A percentile compares a stretch with the other conserved stretches of the same genome.
Evolutionary conservation across 768 basidiomycete genomes (phyloP).

Genomic region (Ephemerocybe angulata): DNA sequence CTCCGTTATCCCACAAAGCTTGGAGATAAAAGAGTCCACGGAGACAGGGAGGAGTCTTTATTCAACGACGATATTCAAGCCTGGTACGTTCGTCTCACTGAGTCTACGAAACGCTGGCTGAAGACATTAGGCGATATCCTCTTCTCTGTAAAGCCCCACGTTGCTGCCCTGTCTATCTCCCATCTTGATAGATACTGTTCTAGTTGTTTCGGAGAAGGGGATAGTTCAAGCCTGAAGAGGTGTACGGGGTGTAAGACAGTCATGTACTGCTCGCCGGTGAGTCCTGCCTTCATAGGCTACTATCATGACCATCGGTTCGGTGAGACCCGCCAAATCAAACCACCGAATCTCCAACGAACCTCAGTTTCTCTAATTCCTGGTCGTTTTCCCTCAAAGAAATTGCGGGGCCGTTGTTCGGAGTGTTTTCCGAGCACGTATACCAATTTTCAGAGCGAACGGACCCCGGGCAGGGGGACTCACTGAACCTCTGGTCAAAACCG

Average conservation of each 20-base stretch:
- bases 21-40: constrained; percentile 17
- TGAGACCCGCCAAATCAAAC: too few species aligned
- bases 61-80: background rate
- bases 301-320: too few species aligned
- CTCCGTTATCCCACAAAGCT: constrained; percentile 15
- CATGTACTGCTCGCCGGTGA: constrained; percentile 73
- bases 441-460: too few species aligned
- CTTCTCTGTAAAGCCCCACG: constrained; percentile 54
- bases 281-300: too few species aligned
- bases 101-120: constrained; percentile 5
- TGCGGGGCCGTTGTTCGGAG: too few species aligned
- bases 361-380: too few species aligned
- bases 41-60: background rate
- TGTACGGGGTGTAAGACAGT: constrained; percentile 71
- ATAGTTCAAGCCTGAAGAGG: constrained; percentile 46
- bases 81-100: constrained; percentile 3
- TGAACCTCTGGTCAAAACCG: too few species aligned
- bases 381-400: too few species aligned
- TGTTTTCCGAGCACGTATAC: too few species aligned
- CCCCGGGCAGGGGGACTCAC: too few species aligned
- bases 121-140: constrained; percentile 51
- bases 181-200: constrained; percentile 67
- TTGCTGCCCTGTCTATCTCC: constrained; percentile 60
- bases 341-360: too few species aligned
- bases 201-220: constrained; percentile 46